Conservation (phyloP, 495 filamentous ascomycete genomes). For the Tuber microsphaerosporum region DNA sequence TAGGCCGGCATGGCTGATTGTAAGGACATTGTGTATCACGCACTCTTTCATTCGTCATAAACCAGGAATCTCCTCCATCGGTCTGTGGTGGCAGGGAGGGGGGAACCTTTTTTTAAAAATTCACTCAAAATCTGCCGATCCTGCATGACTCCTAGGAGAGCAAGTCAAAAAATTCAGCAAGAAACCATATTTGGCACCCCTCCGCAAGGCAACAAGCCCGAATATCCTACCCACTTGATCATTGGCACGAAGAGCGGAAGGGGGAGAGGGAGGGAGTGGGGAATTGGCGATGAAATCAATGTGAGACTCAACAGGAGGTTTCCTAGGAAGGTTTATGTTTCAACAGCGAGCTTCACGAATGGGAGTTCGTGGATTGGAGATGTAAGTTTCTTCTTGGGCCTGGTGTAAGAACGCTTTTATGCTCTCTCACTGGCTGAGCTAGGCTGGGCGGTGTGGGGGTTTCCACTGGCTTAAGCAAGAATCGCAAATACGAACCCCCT, state of each 20-base stretch:
- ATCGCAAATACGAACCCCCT: neutral
- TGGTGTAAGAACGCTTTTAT: neutral
- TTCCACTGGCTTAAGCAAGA: neutral
- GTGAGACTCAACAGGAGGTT: neutral
- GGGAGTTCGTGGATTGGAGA: neutral
- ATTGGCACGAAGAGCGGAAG: neutral
- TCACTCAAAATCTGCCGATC: constrained; percentile 2
- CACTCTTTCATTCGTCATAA: neutral
- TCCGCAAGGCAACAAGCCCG: neutral
- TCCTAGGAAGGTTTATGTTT: neutral
- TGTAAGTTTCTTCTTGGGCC: neutral
- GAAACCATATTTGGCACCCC: neutral
- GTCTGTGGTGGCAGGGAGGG: neutral
- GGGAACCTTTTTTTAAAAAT: neutral
- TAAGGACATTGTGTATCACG: neutral
- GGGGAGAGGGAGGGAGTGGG: neutral
- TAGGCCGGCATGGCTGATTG: neutral
- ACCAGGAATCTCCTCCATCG: neutral
- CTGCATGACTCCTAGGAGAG: neutral
- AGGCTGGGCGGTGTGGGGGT: neutral
- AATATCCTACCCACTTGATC: constrained; percentile 4
- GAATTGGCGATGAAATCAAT: neutral
- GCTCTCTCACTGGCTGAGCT: neutral
- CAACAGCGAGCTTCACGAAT: neutral
- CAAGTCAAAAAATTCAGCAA: neutral